phyloP scores from a whole-genome alignment of 2,329 filamentous ascomycete species.

The Fusarium drepaniforme region DNA sequence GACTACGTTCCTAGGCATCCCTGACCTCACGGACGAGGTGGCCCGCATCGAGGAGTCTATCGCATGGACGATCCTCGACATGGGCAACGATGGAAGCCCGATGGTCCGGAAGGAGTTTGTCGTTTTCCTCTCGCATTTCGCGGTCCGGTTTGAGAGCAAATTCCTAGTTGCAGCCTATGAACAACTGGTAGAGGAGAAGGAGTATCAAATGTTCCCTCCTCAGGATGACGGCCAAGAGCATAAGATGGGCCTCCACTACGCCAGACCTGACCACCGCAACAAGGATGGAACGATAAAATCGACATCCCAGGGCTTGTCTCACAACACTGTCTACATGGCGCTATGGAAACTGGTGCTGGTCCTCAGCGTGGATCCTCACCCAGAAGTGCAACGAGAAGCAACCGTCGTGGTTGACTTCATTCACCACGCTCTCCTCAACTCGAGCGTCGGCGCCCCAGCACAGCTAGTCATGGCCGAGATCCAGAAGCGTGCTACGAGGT shows the following conservation, averaged over 20 bases:
- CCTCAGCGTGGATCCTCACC: constrained; percentile 92
- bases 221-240: constrained; percentile 68
- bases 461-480: constrained; percentile 83
- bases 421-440: constrained; percentile 81
- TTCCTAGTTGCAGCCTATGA: constrained; percentile 94
- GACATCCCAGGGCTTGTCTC: constrained; percentile 72
- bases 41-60: constrained; percentile 92
- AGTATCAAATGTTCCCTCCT: constrained; percentile 70
- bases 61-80: constrained; percentile 87
- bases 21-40: constrained; percentile 91
- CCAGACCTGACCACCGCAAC: constrained; percentile 66
- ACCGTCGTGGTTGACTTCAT: constrained; percentile 89
- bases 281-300: constrained; percentile 69
- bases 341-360: constrained; percentile 95
- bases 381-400: constrained; percentile 89
- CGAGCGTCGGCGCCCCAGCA: constrained; percentile 77
- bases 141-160: constrained; percentile 90
- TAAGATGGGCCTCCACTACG: constrained; percentile 74
- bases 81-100: constrained; percentile 94
- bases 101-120: constrained; percentile 94
- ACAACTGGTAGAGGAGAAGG: constrained; percentile 86
- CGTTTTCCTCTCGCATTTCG: constrained; percentile 93
- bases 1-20: constrained; percentile 93
- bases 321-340: constrained; percentile 91
- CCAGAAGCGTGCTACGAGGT: constrained; percentile 61